Base-by-base conservation (phyloP, 108 stramenopile species). In the Tribonema minus region DNA sequence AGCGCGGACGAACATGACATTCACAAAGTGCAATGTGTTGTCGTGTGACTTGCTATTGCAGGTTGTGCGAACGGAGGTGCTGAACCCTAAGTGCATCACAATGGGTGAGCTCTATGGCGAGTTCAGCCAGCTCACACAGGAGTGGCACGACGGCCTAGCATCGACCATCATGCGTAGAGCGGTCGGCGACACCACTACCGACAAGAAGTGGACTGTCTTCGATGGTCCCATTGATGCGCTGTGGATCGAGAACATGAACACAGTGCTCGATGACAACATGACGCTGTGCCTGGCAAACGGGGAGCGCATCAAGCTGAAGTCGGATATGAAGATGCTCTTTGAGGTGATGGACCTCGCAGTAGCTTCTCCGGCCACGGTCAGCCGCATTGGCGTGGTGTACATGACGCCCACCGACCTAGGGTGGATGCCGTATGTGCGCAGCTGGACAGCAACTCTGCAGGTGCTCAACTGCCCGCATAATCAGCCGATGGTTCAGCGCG, bases 161-260 rank as follows among this genome's bases (percentile, higher is more conserved):
- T 88, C 88, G 26, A 86, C 86, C 15, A 87, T 88, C 34, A 90
- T 90, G 89, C 69, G 89, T 25, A 77, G 70, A 30, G 73, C 77
- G 4, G 86, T 87, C 27, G 71, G 37, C 6, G 85, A 87, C 20
- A 82, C 85, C 23, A 81, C 32, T 29, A 40, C 30, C 4, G 68
- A 66, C 39, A n/a, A 38, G 32, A 75, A 68, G 31, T 90, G 89
- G 89, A 90, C 88, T 20, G 87, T 90, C 33, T 90, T 90, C 40
- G 89, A 90, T 58, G 89, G 89, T 15, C 89, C 89, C 41, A 88
- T 90, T 38, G 89, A 90, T 67, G 89, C 89, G 27, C 82, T 88
- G 26, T 90, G 89, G 89, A 90, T 90, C 67, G 89, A 90, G 84
- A 90, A 90, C 78, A 90, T 90, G 89, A 90, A 90, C 84, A 90